phyloP scores from a whole-genome alignment of 2,329 filamentous ascomycete genomes.

The Ophiostoma fasciatum region DNA sequence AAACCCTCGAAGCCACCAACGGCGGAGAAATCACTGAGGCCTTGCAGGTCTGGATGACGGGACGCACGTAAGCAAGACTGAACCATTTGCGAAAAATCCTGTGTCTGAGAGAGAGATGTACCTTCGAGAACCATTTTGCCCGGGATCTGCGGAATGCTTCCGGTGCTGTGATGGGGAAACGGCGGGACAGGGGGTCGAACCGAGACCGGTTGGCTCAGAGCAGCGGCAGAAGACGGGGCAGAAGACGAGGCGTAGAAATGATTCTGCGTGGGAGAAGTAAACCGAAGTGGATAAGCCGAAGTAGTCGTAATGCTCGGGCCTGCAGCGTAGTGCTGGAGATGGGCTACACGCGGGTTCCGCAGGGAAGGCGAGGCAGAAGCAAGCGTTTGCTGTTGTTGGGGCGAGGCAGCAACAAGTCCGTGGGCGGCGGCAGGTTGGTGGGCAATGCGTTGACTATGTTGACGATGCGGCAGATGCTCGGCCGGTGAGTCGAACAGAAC shows the following conservation, averaged over 20 bases:
- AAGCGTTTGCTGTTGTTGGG: conserved; percentile 27
- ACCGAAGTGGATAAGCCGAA: conserved; percentile 40
- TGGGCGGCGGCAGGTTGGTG: conserved; percentile 26
- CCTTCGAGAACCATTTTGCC: conserved; percentile 41
- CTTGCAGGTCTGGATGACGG: conserved; percentile 33
- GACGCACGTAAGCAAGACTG: conserved; percentile 18
- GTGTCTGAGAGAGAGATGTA: conserved; percentile 19
- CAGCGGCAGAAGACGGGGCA: conserved; percentile 38
- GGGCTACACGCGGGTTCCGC: conserved; percentile 45
- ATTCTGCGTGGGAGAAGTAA: conserved; percentile 36
- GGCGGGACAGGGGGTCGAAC: conserved; percentile 56
- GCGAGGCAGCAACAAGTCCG: conserved; percentile 27
- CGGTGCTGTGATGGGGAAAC: conserved; percentile 47
- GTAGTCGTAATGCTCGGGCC: conserved; percentile 36
- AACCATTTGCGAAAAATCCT: too few species aligned
- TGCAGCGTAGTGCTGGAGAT: conserved; percentile 39
- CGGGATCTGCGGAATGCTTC: conserved; percentile 6
- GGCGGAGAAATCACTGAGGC: conserved; percentile 39
- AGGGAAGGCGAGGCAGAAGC: conserved; percentile 28
- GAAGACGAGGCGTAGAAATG: conserved; percentile 56
- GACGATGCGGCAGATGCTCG: conserved; percentile 20
- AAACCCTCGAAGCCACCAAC: conserved; percentile 38
- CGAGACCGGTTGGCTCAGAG: conserved; percentile 38
- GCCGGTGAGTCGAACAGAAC: conserved; percentile 53
- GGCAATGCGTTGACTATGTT: conserved; percentile 25